These are phyloP conservation scores for Myxozyma udenii DNA, from an alignment of 805 yeast species.

Conservation along the genomic window DNA sequence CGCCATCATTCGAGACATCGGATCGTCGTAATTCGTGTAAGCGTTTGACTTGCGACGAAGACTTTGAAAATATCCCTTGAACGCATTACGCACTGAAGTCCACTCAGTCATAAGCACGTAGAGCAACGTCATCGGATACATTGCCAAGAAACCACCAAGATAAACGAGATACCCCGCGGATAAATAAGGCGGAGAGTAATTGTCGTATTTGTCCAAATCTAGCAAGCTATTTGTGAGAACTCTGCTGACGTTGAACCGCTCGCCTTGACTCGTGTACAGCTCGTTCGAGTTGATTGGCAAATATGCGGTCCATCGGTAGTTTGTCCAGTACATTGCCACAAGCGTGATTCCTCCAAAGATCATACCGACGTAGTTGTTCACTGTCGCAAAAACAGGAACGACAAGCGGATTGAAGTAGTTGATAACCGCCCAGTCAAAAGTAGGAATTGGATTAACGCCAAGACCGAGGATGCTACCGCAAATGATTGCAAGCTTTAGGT, in stretches of 20 bases:
- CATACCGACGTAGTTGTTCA: conserved; percentile 37
- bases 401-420: conserved; percentile 51
- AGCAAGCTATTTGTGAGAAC: conserved; percentile 46
- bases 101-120: conserved; percentile 34
- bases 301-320: conserved; percentile 40
- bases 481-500: conserved; percentile 51
- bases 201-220: conserved; percentile 47
- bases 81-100: not conserved
- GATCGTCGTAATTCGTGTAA: conserved; percentile 10
- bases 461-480: conserved; percentile 56
- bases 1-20: conserved; percentile 41
- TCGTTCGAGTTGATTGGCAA: conserved; percentile 50
- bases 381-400: conserved; percentile 59
- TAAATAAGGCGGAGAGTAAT: conserved; percentile 65
- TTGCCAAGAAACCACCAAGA: conserved; percentile 56
- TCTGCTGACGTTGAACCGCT: conserved; percentile 46
- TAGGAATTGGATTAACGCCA: conserved; percentile 44
- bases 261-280: conserved; percentile 53
- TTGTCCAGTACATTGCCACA: conserved; percentile 44
- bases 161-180: conserved; percentile 58
- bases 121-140: conserved; percentile 55
- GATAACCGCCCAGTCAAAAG: conserved; percentile 56
- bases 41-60: conserved; percentile 1
- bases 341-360: conserved; percentile 32
- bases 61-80: not conserved